Evolutionary conservation across 2,329 filamentous ascomycete genomes (phyloP).

Genomic region (Clonostachys byssicola): DNA sequence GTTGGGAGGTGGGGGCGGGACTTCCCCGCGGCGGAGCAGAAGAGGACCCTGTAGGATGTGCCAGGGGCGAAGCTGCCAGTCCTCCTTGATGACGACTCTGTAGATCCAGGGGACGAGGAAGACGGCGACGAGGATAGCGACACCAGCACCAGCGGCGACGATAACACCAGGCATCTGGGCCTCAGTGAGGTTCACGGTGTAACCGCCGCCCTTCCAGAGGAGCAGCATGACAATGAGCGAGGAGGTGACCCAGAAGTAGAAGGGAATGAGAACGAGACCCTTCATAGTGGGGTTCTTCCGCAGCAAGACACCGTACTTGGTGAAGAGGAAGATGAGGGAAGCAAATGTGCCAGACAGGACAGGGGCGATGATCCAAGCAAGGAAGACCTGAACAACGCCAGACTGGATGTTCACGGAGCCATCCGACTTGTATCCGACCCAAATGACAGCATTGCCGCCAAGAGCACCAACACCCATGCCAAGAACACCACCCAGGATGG

Average conservation of each 20-base stretch:
- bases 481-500: constrained; percentile 54
- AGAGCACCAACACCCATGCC: constrained; percentile 55
- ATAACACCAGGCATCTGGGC: constrained; percentile 47
- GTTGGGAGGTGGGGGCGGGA: constrained; percentile 35
- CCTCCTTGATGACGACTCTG: constrained; percentile 52
- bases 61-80: constrained; percentile 54
- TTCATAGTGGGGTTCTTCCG: constrained; percentile 46
- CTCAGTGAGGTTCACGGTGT: constrained; percentile 40
- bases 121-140: constrained; percentile 39
- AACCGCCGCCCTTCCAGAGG: constrained; percentile 47
- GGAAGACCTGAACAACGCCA: constrained; percentile 42
- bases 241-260: constrained; percentile 54
- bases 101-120: constrained; percentile 59
- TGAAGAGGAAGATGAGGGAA: constrained; percentile 49
- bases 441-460: constrained; percentile 46
- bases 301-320: constrained; percentile 52
- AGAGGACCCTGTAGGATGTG: constrained; percentile 49
- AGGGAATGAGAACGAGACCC: constrained; percentile 46
- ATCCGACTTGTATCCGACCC: constrained; percentile 38
- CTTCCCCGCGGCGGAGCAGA: constrained; percentile 37
- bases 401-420: constrained; percentile 20
- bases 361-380: constrained; percentile 58
- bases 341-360: constrained; percentile 48
- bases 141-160: constrained; percentile 44
- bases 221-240: constrained; percentile 57